A percentile compares a stretch with the other conserved stretches of the same genome.
Conservation (phyloP, 1,284 basidiomycete species). For the Lignosus rhinocerotis region DNA sequence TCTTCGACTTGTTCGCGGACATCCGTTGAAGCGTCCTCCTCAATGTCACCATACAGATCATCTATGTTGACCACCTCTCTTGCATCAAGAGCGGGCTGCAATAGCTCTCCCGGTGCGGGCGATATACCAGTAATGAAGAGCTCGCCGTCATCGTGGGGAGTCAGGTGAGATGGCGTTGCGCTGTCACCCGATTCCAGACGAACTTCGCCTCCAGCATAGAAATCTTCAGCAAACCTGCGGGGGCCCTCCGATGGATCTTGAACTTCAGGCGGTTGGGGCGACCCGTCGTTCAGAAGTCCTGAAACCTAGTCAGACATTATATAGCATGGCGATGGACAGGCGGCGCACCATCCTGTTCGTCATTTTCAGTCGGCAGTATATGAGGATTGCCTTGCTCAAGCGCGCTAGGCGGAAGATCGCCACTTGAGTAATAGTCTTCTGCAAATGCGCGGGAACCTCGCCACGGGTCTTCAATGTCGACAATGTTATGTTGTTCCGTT, state of each 20-base stretch:
- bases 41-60: not conserved
- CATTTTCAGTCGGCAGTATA: conserved; percentile 11
- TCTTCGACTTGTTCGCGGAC: not conserved
- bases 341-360: conserved; percentile 10
- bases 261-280: conserved; percentile 33
- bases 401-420: conserved; percentile 21
- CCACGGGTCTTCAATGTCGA: conserved; percentile 47
- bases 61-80: conserved; percentile 8
- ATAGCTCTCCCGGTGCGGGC: not conserved
- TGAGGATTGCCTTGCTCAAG: conserved; percentile 11
- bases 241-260: conserved; percentile 53
- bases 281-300: conserved; percentile 8
- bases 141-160: conserved; percentile 21
- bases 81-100: not conserved
- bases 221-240: conserved; percentile 53
- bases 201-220: conserved; percentile 40
- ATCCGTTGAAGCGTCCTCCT: not conserved
- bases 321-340: not conserved
- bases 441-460: conserved; percentile 45
- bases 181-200: conserved; percentile 10
- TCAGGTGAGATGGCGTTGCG: conserved; percentile 24
- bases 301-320: not conserved
- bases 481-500: conserved; percentile 9
- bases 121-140: conserved; percentile 16
- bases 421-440: conserved; percentile 45